A percentile compares a stretch with the other conserved stretches of the same genome.
Conservation (phyloP, 192 early-diverging fungal genomes). For the Podila epigama region DNA sequence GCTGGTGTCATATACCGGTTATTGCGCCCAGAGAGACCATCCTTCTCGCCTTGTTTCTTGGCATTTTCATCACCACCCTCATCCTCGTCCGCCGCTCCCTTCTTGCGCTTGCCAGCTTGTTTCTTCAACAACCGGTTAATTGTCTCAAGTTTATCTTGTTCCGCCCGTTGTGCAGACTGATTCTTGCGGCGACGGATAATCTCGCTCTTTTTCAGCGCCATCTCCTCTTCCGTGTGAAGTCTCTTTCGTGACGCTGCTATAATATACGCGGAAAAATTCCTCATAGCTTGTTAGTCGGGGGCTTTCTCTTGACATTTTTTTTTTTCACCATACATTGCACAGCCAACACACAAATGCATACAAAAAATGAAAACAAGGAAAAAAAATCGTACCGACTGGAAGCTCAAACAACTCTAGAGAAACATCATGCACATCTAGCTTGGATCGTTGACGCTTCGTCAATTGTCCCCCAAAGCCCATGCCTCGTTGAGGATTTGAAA, state of each 20-base stretch:
- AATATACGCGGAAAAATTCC: background rate
- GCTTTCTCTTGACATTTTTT: background rate
- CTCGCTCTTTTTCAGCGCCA: slow-evolving; percentile 74
- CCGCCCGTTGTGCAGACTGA: slow-evolving; percentile 78
- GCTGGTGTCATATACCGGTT: slow-evolving; percentile 24
- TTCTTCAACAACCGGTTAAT: slow-evolving; percentile 85
- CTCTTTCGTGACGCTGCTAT: slow-evolving; percentile 69
- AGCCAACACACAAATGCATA: no score
- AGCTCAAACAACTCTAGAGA: slow-evolving; percentile 64
- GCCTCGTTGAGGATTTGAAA: slow-evolving; percentile 30
- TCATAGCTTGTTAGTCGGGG: background rate
- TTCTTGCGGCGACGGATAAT: slow-evolving; percentile 79
- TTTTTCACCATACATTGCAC: background rate
- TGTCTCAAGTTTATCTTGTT: slow-evolving; percentile 79
- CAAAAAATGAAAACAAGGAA: background rate
- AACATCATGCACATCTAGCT: slow-evolving; percentile 66
- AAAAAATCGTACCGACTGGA: slow-evolving; percentile 59
- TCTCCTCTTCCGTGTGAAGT: slow-evolving; percentile 73
- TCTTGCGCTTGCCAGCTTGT: slow-evolving; percentile 74
- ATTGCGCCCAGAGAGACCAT: background rate
- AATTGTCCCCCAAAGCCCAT: slow-evolving; percentile 52
- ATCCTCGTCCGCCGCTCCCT: slow-evolving; percentile 65
- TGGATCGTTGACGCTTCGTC: slow-evolving; percentile 77
- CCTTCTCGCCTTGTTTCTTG: slow-evolving; percentile 23
- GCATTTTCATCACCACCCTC: slow-evolving; percentile 64